These are phyloP conservation scores for Trypethelium eluteriae DNA, from an alignment of 495 filamentous ascomycete species.

Conservation along the genomic window DNA sequence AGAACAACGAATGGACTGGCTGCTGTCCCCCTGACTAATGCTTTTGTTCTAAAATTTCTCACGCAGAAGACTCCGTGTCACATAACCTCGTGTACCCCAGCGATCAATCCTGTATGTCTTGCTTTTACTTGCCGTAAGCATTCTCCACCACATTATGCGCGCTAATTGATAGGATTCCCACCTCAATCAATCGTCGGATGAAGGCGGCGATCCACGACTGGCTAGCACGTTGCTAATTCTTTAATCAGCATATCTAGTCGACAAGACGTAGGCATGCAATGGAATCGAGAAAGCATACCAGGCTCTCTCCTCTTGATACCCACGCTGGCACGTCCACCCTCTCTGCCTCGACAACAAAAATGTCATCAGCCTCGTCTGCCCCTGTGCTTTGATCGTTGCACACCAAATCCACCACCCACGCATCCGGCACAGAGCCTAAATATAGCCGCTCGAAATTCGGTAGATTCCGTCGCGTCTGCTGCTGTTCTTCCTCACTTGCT, in stretches of 20 bases:
- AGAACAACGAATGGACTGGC: not conserved
- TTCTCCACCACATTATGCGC: not conserved
- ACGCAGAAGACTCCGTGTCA: no score
- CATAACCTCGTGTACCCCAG: no score
- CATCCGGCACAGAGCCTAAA: conserved; percentile 2
- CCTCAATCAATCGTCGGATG: conserved; percentile 1
- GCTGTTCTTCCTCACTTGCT: not conserved
- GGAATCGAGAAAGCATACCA: not conserved
- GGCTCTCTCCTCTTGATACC: not conserved
- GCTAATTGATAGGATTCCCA: not conserved
- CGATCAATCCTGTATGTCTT: not conserved
- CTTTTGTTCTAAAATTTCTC: no score
- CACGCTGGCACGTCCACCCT: not conserved
- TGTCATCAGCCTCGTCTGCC: not conserved
- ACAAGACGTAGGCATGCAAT: not conserved
- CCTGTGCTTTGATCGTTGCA: not conserved
- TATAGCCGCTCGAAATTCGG: not conserved
- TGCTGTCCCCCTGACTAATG: no score
- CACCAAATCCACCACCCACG: conserved; percentile 3
- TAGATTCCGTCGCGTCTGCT: not conserved
- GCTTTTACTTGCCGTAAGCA: not conserved
- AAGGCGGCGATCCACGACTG: not conserved
- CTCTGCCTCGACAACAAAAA: conserved; percentile 2
- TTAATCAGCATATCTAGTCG: no score
- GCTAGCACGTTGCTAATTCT: not conserved